A percentile compares a stretch with the other conserved stretches of the same genome.
phyloP scores from a whole-genome alignment of 1,284 basidiomycete genomes.

The Ustilago trichophora region DNA sequence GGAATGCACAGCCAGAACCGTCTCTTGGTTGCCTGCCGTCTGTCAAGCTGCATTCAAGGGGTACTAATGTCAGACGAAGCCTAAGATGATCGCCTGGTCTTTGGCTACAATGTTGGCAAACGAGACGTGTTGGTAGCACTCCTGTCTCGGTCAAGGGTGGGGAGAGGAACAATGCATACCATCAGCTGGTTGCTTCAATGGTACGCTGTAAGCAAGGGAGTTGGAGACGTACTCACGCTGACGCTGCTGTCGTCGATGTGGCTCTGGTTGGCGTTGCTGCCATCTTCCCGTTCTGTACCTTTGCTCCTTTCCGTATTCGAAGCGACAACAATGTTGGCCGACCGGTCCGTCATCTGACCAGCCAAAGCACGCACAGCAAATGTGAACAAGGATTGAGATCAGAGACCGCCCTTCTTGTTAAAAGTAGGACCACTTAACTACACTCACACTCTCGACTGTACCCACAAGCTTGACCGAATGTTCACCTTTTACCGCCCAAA shows the following conservation, averaged over 20 bases:
- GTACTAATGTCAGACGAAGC: constrained; percentile 8
- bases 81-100: constrained; percentile 23
- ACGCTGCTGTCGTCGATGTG: background rate
- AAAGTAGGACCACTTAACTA: too few relatives aligned
- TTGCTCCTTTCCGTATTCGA: background rate
- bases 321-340: constrained; percentile 4
- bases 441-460: constrained; percentile 32
- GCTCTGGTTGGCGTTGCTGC: too few relatives aligned
- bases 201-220: too few relatives aligned
- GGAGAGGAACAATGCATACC: too few relatives aligned
- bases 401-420: too few relatives aligned
- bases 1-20: too few relatives aligned
- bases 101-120: constrained; percentile 29
- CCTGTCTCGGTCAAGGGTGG: background rate
- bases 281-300: too few relatives aligned
- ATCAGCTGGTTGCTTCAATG: background rate
- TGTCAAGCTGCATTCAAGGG: background rate
- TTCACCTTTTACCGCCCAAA: constrained; percentile 35
- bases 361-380: too few relatives aligned
- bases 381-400: too few relatives aligned
- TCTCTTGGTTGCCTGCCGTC: too few relatives aligned
- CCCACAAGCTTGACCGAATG: constrained; percentile 29
- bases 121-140: constrained; percentile 11
- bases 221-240: background rate
- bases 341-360: constrained; percentile 15